phyloP scores from a whole-genome alignment of 352 stramenopile species.

The Blastocystis sp. region DNA sequence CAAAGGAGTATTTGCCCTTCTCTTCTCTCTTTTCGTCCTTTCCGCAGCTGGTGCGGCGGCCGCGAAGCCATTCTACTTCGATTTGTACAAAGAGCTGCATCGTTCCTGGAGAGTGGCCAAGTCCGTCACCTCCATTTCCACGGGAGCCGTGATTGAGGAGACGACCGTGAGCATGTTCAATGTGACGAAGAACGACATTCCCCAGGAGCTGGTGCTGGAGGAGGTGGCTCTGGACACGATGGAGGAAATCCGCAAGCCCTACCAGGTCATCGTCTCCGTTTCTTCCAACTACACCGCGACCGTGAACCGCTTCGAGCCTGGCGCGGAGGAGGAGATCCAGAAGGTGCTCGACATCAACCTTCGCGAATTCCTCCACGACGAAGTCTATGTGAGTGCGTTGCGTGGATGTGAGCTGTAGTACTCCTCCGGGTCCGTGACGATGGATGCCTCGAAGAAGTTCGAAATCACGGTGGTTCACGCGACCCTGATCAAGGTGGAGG shows the following conservation, averaged over 20 bases:
- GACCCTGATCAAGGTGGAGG: constrained; percentile 45
- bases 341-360: constrained; percentile 56
- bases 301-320: constrained; percentile 61
- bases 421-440: constrained; percentile 13
- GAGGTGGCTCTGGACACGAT: constrained; percentile 31
- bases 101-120: constrained; percentile 35
- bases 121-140: constrained; percentile 38
- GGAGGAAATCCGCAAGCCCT: constrained; percentile 55
- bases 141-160: constrained; percentile 23
- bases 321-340: constrained; percentile 41
- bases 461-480: constrained; percentile 21
- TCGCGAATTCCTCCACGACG: constrained; percentile 7
- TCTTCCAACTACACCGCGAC: constrained; percentile 57
- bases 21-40: constrained; percentile 6
- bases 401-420: constrained; percentile 4
- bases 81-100: constrained; percentile 46
- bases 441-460: neutral
- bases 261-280: constrained; percentile 46
- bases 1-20: neutral
- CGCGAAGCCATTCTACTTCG: constrained; percentile 50
- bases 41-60: neutral
- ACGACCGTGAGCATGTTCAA: constrained; percentile 45
- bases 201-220: constrained; percentile 42
- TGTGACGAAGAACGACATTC: constrained; percentile 66
- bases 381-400: constrained; percentile 46